These are phyloP conservation scores for Eimeria acervulina DNA, from an alignment of 169 alveolate species.

Conservation along the genomic window DNA sequence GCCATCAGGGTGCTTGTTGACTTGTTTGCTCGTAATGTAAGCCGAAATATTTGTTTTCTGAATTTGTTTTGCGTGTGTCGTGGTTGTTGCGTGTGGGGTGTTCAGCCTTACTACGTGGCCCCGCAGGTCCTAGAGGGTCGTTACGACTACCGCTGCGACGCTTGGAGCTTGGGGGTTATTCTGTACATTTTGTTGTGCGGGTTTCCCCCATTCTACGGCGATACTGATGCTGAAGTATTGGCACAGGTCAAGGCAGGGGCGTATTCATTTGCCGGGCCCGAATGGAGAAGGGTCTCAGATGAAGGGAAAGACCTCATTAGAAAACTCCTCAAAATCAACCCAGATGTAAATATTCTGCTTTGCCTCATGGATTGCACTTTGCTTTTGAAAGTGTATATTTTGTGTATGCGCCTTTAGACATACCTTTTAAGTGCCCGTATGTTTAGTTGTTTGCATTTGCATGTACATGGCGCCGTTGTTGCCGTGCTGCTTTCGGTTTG, in stretches of 20 bases:
- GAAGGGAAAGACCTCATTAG: slow-evolving; percentile 94
- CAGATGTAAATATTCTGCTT: background rate
- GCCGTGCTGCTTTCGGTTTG: no score
- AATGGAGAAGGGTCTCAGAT: slow-evolving; percentile 92
- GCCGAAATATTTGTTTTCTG: background rate
- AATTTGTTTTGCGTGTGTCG: background rate
- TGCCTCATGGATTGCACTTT: background rate
- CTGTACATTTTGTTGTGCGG: slow-evolving; percentile 94
- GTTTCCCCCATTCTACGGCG: slow-evolving; percentile 94
- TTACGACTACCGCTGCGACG: slow-evolving; percentile 95
- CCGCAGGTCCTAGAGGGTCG: slow-evolving; percentile 94
- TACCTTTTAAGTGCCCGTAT: no score
- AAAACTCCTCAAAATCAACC: slow-evolving; percentile 38
- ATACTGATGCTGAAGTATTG: slow-evolving; percentile 91
- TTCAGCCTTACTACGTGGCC: slow-evolving; percentile 91
- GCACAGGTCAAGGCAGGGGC: slow-evolving; percentile 88
- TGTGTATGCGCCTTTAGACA: no score
- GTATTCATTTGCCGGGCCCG: slow-evolving; percentile 92
- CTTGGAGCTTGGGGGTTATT: slow-evolving; percentile 96
- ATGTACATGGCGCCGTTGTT: no score
- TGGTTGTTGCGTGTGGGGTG: background rate
- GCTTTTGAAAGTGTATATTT: background rate
- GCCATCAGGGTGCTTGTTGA: background rate
- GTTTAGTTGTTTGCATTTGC: no score
- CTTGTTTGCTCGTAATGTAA: background rate